Conservation (phyloP, 225 moss, liverwort and hornwort species). For the Pseudisothecium myosuroides region DNA sequence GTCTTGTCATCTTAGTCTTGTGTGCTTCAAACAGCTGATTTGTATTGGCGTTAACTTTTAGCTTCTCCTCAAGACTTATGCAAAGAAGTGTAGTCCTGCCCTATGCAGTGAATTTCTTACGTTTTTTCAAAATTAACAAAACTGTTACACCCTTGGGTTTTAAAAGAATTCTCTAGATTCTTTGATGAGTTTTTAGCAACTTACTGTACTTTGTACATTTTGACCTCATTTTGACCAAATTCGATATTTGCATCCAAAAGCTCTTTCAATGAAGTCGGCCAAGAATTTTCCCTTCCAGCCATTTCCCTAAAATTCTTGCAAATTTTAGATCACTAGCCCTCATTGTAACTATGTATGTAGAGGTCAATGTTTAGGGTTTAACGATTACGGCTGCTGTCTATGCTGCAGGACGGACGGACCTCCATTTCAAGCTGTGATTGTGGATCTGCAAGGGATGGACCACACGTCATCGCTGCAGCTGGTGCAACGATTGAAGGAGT, state of each 20-base stretch:
- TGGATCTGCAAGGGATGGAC: conserved; percentile 75
- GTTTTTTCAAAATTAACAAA: too few species aligned
- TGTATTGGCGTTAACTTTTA: not conserved
- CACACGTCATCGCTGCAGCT: conserved; percentile 29
- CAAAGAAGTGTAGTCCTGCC: not conserved
- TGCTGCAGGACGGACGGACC: conserved; percentile 29
- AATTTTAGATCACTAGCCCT: not conserved
- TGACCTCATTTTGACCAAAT: not conserved
- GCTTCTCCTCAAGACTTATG: not conserved
- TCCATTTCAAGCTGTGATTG: conserved; percentile 47
- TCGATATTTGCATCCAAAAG: not conserved
- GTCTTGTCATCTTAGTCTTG: not conserved
- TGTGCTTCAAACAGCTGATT: not conserved
- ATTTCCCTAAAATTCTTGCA: not conserved
- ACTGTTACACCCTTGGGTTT: not conserved
- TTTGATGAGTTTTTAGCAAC: too few species aligned
- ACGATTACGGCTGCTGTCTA: not conserved
- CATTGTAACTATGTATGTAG: not conserved
- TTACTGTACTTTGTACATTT: not conserved
- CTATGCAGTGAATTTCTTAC: not conserved
- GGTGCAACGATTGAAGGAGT: conserved; percentile 31
- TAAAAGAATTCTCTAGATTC: too few species aligned
- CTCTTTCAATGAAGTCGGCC: not conserved
- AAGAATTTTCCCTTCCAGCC: not conserved
- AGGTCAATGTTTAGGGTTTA: not conserved